These are phyloP conservation scores for Saturnispora quitensis DNA, from an alignment of 805 yeast genomes.

Conservation along the genomic window DNA sequence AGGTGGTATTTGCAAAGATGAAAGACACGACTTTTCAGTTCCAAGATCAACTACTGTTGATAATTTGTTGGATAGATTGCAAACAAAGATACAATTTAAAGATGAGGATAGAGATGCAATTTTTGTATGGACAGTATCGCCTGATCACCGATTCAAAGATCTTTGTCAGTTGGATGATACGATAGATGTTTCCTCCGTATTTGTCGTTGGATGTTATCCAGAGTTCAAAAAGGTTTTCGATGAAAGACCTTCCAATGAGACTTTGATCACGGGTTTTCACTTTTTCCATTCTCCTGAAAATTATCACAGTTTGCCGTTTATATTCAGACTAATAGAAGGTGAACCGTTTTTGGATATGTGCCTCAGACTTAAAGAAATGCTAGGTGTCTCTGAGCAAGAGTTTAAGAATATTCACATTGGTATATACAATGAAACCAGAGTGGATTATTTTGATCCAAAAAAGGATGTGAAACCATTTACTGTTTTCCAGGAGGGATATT, in stretches of 20 bases:
- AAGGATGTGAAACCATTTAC: constrained; percentile 47
- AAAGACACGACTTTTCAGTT: constrained; percentile 59
- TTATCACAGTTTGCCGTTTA: constrained; percentile 78
- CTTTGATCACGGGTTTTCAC: constrained; percentile 59
- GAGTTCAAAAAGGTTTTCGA: constrained; percentile 19
- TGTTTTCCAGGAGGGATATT: constrained; percentile 23
- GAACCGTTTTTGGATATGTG: constrained; percentile 59
- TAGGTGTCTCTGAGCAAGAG: constrained; percentile 74
- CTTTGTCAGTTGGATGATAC: constrained; percentile 28
- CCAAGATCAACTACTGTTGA: constrained; percentile 49
- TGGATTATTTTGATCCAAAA: constrained; percentile 38
- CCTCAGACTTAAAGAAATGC: constrained; percentile 52
- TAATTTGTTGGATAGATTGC: constrained; percentile 47
- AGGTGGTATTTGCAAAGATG: constrained; percentile 61
- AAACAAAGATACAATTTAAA: constrained; percentile 43
- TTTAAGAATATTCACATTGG: constrained; percentile 70
- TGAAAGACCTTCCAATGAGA: constrained; percentile 20
- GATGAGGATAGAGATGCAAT: constrained; percentile 38
- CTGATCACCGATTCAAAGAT: constrained; percentile 23
- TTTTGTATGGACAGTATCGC: constrained; percentile 48
- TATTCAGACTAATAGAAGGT: constrained; percentile 58
- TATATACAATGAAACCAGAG: constrained; percentile 32
- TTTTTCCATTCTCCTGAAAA: constrained; percentile 59
- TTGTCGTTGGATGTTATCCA: constrained; percentile 42
- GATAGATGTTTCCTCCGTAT: constrained; percentile 32